These are phyloP conservation scores for Royoungia palumana DNA, from an alignment of 768 basidiomycete species.

Conservation along the genomic window DNA sequence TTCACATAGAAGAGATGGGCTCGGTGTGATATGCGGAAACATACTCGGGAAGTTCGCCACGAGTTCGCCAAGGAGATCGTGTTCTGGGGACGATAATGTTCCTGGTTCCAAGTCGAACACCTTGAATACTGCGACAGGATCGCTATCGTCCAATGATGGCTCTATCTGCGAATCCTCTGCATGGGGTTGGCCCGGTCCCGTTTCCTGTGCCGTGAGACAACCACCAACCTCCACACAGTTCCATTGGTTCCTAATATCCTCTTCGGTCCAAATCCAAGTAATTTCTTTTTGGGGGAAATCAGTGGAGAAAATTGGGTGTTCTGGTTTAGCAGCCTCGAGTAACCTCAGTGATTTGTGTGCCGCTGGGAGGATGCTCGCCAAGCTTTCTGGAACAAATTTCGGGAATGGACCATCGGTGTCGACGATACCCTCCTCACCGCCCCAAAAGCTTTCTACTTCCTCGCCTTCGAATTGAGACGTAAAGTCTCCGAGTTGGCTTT, in stretches of 20 bases:
- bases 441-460: conserved; percentile 38
- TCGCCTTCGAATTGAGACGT: conserved; percentile 25
- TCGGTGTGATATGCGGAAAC: conserved; percentile 64
- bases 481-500: conserved; percentile 13
- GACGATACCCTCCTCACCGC: conserved; percentile 38
- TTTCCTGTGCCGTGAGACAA: background rate
- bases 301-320: conserved; percentile 56
- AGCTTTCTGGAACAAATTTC: conserved; percentile 53
- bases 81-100: conserved; percentile 25
- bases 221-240: background rate
- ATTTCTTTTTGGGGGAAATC: conserved; percentile 38
- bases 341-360: conserved; percentile 70
- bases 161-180: background rate
- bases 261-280: conserved; percentile 41
- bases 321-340: conserved; percentile 59
- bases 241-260: conserved; percentile 9
- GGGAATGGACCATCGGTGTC: conserved; percentile 50
- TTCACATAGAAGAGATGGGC: conserved; percentile 57
- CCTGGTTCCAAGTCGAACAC: conserved; percentile 72
- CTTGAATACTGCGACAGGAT: conserved; percentile 45
- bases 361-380: conserved; percentile 53
- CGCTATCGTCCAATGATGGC: conserved; percentile 14
- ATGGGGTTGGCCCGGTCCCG: background rate
- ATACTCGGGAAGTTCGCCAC: conserved; percentile 53
- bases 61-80: conserved; percentile 42